Base-by-base conservation (phyloP, 2,329 filamentous ascomycete species). In the Aspergillus sp. region DNA sequence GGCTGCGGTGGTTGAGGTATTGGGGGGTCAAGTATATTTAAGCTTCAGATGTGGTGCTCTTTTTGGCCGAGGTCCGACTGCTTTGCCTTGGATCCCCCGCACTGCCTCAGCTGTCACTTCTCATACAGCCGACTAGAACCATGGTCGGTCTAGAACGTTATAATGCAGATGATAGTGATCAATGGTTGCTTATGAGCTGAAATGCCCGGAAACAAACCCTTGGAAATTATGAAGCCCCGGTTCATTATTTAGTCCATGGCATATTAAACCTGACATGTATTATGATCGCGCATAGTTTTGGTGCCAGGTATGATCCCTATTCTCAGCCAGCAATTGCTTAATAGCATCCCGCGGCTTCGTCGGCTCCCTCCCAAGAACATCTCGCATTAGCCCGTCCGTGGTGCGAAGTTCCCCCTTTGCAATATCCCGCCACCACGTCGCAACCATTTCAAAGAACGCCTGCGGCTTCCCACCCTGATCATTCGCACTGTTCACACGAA, bases 361-460 rank as follows among this genome's bases (percentile, higher is more conserved):
- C 0, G 79, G 77, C 62, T 74, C 64, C 52, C 80, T 72, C 3
- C 76, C 80, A 41, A 82, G 65, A n/a, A 82, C 55, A 19, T 77
- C 72, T 41, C 58, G 70, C 68, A 82, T 71, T 45, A 79, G 67
- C 15, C 69, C 66, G 62, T 79, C 74, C 15, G 79, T 77, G 4
- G 74, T 69, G 1, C 67, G 64, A 11, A 77, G 72, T 66, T 82
- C 80, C 0, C 80, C 81, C 7, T 70, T 68, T 8, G 65, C 65
- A 45, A 82, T 78, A 0, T 73, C 75, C 15, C 79, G 76, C 69
- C 79, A 79, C 52, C 80, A 77, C 3, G 77, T 77, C 4, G 76
- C 62, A 68, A 79, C 75, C 7, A 64, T 64, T 21, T 63, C 57
- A 56, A 77, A 79, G 65, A 79, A 80, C 1, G 59, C 67, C 47